Conservation (phyloP, 139 green algal species). For the Closterium sp. region DNA sequence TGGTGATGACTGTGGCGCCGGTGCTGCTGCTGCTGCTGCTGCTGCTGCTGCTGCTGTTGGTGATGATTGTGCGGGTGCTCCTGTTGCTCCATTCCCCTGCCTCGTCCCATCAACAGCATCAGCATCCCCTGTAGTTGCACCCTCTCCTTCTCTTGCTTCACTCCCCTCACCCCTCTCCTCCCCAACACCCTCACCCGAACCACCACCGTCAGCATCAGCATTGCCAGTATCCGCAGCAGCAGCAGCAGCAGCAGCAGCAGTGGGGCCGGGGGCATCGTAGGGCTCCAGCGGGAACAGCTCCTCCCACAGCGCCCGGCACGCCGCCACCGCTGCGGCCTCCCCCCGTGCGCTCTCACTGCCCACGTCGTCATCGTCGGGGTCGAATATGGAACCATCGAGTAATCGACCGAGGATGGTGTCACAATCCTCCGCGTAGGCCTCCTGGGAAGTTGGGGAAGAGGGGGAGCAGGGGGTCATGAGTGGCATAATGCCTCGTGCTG, state of each 20-base stretch:
- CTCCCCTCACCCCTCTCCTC: background rate
- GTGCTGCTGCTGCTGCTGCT: background rate
- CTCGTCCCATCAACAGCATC: background rate
- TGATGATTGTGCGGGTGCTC: no score
- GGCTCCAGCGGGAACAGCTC: background rate
- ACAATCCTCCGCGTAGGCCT: conserved; percentile 29
- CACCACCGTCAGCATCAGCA: background rate
- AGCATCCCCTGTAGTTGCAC: background rate
- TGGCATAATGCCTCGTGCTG: no score
- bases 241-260: background rate
- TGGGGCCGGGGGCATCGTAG: background rate
- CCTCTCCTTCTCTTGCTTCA: background rate
- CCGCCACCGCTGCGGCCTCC: background rate
- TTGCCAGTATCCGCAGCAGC: background rate
- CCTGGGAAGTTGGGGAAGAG: background rate
- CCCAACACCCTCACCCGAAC: background rate
- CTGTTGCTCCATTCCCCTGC: background rate
- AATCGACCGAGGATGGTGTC: background rate
- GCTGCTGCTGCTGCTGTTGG: background rate
- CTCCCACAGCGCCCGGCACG: background rate
- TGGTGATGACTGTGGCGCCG: no score
- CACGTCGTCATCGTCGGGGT: conserved; percentile 1
- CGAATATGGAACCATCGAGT: background rate
- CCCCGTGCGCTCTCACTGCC: background rate
- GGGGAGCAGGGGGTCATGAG: background rate